These are phyloP conservation scores for Chlamydomonas schloesseri DNA, from an alignment of 139 green algal species.

Conservation along the genomic window DNA sequence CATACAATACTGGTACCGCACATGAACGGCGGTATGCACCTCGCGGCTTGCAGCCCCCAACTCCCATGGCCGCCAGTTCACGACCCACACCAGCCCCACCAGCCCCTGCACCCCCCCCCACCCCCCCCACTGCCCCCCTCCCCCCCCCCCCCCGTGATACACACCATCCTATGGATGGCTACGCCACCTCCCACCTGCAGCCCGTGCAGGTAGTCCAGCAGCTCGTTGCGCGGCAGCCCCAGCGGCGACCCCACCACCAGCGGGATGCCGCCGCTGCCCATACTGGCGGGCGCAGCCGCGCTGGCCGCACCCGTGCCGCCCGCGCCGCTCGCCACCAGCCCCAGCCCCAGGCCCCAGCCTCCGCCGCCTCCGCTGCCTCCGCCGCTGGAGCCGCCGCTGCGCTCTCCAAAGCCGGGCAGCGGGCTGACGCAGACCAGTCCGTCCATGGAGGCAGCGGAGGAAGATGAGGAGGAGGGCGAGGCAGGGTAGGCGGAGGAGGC, in stretches of 20 bases:
- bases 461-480: neutral
- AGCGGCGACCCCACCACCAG: conserved; percentile 36
- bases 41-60: too few relatives aligned
- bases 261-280: conserved; percentile 31
- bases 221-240: conserved; percentile 63
- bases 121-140: too few relatives aligned
- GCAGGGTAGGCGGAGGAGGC: neutral
- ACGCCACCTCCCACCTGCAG: too few relatives aligned
- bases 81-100: too few relatives aligned
- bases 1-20: too few relatives aligned
- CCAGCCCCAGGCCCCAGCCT: neutral
- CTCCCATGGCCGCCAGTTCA: too few relatives aligned
- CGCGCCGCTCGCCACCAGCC: neutral
- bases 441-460: neutral
- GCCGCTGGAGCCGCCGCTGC: neutral
- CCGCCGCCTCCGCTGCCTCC: neutral
- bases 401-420: conserved; percentile 32
- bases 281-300: conserved; percentile 20
- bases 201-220: conserved; percentile 85
- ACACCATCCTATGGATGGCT: too few relatives aligned
- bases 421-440: conserved; percentile 9
- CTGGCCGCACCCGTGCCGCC: neutral
- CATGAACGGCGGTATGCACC: too few relatives aligned
- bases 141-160: too few relatives aligned
- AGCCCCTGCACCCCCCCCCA: too few relatives aligned